These are phyloP conservation scores for Cantharellus anzutake DNA, from an alignment of 768 basidiomycete species.

Conservation along the genomic window DNA sequence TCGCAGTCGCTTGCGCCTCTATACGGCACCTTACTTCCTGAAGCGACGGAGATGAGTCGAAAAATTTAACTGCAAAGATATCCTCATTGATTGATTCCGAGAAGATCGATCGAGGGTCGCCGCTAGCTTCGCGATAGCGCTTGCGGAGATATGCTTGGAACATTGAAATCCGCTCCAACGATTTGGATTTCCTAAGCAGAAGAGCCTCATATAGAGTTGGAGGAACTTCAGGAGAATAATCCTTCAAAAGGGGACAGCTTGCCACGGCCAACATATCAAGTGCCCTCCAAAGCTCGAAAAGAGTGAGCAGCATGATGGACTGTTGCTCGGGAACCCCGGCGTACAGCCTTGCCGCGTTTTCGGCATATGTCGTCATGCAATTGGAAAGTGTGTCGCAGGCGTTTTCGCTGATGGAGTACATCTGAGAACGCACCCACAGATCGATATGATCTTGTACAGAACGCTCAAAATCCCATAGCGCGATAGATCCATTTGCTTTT, in stretches of 20 bases:
- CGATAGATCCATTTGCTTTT: neutral
- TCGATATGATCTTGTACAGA: neutral
- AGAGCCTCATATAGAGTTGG: constrained; percentile 21
- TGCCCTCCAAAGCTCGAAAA: constrained; percentile 30
- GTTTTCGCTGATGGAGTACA: neutral
- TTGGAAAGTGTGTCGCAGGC: neutral
- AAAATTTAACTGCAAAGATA: constrained; percentile 18
- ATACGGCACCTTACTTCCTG: neutral
- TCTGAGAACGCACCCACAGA: neutral
- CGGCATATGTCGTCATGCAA: neutral
- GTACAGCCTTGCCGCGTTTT: neutral
- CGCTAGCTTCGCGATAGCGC: neutral
- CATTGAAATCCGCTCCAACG: neutral
- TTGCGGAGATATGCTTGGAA: neutral
- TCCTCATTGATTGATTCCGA: neutral
- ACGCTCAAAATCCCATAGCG: constrained; percentile 1
- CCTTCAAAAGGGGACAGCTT: constrained; percentile 21
- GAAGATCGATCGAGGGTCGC: neutral
- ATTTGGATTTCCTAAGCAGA: constrained; percentile 10
- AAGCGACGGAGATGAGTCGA: constrained; percentile 10
- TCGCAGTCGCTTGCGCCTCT: neutral
- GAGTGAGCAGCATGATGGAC: constrained; percentile 26
- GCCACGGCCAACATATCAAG: constrained; percentile 22
- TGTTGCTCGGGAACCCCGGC: constrained; percentile 8
- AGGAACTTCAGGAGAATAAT: constrained; percentile 30